These are phyloP conservation scores for Polytolypa hystricis DNA, from an alignment of 2,329 filamentous ascomycete species.

Conservation along the genomic window DNA sequence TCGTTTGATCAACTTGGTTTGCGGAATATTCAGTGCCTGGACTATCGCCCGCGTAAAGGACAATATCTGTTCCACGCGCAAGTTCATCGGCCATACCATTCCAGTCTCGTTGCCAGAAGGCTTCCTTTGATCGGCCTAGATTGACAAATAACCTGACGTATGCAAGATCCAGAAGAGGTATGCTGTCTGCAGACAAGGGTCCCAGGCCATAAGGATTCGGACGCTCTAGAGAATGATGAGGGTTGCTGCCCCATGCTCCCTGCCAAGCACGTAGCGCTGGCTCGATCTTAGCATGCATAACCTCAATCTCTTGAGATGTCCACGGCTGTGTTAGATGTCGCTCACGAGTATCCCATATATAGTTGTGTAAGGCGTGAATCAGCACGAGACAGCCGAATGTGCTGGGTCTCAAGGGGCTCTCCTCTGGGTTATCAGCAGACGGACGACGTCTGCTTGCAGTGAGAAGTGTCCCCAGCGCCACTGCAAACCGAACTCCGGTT, in stretches of 20 bases:
- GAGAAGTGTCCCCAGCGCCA: conserved; percentile 68
- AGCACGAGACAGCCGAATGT: conserved; percentile 85
- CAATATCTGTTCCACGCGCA: conserved; percentile 62
- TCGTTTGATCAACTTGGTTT: conserved; percentile 15
- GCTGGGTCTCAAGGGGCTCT: conserved; percentile 64
- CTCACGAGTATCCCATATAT: conserved; percentile 95
- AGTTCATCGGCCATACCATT: conserved; percentile 84
- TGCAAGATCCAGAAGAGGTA: conserved; percentile 80
- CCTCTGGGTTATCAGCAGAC: conserved; percentile 40
- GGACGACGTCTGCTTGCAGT: conserved; percentile 49
- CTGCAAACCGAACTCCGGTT: conserved; percentile 66
- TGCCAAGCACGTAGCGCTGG: conserved; percentile 92
- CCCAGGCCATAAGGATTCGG: conserved; percentile 74
- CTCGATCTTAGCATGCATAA: conserved; percentile 92
- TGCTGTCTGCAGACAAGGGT: conserved; percentile 78
- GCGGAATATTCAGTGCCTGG: conserved; percentile 20
- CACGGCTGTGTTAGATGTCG: conserved; percentile 78
- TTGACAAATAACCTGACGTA: conserved; percentile 91
- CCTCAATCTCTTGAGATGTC: conserved; percentile 86
- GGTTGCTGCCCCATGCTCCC: conserved; percentile 78
- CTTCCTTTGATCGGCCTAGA: conserved; percentile 81
- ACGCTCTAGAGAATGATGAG: conserved; percentile 69
- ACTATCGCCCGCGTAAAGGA: conserved; percentile 54
- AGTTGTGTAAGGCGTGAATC: conserved; percentile 92
- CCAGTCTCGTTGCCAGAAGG: conserved; percentile 89